Evolutionary conservation across 1,284 basidiomycete species (phyloP).

Genomic region (Cryptococcus sp.): DNA sequence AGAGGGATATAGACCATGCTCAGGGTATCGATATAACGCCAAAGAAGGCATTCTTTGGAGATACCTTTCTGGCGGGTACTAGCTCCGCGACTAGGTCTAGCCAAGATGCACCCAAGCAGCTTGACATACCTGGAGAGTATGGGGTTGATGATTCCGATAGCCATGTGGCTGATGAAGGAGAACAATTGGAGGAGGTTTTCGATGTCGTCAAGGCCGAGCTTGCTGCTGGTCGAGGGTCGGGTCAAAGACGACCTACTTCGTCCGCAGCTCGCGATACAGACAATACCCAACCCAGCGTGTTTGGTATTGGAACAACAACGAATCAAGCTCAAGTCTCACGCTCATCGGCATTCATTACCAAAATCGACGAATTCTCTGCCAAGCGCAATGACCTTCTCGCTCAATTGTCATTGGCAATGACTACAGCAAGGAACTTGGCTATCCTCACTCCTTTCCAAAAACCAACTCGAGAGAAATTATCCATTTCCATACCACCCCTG

Average conservation of each 20-base stretch:
- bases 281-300: neutral
- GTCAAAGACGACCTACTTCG: slow-evolving; percentile 1
- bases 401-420: slow-evolving; percentile 65
- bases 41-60: slow-evolving; percentile 20
- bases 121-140: neutral
- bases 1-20: slow-evolving; percentile 24
- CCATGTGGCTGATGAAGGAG: slow-evolving; percentile 36
- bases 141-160: slow-evolving; percentile 31
- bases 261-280: neutral
- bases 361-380: neutral
- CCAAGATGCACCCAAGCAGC: neutral
- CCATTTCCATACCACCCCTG: slow-evolving; percentile 59
- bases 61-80: neutral
- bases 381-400: slow-evolving; percentile 5
- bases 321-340: neutral
- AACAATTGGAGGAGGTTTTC: slow-evolving; percentile 65
- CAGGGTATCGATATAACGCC: neutral
- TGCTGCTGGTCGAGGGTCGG: slow-evolving; percentile 49
- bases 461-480: slow-evolving; percentile 70
- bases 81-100: neutral
- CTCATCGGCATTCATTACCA: neutral
- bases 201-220: slow-evolving; percentile 79
- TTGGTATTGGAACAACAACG: neutral
- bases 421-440: slow-evolving; percentile 73
- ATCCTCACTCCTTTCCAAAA: slow-evolving; percentile 81